Conservation (phyloP, 805 yeast species). For the Huiozyma sinensis region DNA sequence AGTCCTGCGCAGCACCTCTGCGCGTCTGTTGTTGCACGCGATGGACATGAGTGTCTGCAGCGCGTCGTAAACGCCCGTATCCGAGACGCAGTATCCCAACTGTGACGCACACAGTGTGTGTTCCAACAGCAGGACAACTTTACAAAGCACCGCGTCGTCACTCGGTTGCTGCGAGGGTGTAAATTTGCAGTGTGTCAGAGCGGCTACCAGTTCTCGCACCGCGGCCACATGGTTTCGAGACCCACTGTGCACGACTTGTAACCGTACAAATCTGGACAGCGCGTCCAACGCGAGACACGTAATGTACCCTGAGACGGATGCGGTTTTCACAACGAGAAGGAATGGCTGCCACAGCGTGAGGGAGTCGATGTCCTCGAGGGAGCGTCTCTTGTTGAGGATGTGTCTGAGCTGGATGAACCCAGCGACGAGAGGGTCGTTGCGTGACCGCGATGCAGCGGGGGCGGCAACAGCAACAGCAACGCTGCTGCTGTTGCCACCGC, state of each 20-base stretch:
- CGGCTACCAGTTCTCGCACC: constrained; percentile 33
- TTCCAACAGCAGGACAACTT: constrained; percentile 58
- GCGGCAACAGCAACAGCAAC: constrained; percentile 28
- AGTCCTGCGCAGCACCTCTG: constrained; percentile 78
- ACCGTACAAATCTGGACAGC: constrained; percentile 59
- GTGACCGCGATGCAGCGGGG: constrained; percentile 18
- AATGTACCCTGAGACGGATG: constrained; percentile 75
- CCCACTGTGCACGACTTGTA: constrained; percentile 47
- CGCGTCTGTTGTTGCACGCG: constrained; percentile 85
- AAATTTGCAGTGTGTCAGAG: constrained; percentile 88
- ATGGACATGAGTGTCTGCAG: constrained; percentile 83
- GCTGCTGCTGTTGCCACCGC: constrained; percentile 32
- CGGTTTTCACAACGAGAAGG: constrained; percentile 68
- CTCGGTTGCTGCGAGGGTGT: constrained; percentile 89
- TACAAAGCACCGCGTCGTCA: constrained; percentile 83
- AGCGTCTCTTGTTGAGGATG: constrained; percentile 47
- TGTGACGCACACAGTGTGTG: constrained; percentile 58
- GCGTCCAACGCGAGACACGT: constrained; percentile 75
- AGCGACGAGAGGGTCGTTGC: constrained; percentile 52
- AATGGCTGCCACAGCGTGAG: constrained; percentile 79
- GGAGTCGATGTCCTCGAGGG: constrained; percentile 51
- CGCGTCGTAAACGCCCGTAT: constrained; percentile 77
- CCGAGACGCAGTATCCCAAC: constrained; percentile 56
- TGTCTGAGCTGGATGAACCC: constrained; percentile 72
- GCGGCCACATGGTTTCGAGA: constrained; percentile 56